Percentiles rank a stretch among this genome's conserved stretches.
Conservation (phyloP, 2,329 filamentous ascomycete genomes). For the Hymenoscyphus linearis region DNA sequence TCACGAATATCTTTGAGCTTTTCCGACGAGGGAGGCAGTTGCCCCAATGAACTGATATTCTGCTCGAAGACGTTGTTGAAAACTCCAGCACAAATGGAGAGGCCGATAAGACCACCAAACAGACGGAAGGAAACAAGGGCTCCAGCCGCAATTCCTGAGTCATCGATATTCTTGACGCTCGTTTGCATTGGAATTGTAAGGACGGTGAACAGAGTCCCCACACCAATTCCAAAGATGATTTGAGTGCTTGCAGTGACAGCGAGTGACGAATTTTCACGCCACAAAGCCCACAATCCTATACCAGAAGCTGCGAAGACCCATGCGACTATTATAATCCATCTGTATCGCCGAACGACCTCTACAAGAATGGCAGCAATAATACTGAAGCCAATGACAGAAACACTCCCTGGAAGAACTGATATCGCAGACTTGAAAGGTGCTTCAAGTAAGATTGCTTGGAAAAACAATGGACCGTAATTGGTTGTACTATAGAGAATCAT, state of each 20-base stretch:
- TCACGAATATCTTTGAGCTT: not conserved
- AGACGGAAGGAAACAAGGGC: slow-evolving; percentile 34
- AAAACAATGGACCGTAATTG: slow-evolving; percentile 47
- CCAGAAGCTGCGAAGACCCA: not conserved
- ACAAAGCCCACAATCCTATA: not conserved
- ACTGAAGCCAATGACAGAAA: slow-evolving; percentile 1
- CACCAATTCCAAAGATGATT: slow-evolving; percentile 28
- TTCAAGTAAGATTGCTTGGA: slow-evolving; percentile 14
- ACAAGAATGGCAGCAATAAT: not conserved
- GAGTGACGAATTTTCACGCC: not conserved
- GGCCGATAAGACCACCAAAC: slow-evolving; percentile 35
- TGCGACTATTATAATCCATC: not conserved
- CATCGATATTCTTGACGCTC: slow-evolving; percentile 30
- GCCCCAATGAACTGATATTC: not conserved
- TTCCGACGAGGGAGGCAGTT: not conserved
- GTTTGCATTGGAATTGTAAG: slow-evolving; percentile 32
- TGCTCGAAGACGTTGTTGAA: slow-evolving; percentile 32
- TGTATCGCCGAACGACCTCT: not conserved
- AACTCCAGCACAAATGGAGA: slow-evolving; percentile 32
- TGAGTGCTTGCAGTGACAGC: slow-evolving; percentile 22
- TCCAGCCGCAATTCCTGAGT: slow-evolving; percentile 34
- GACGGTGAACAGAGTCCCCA: slow-evolving; percentile 16
- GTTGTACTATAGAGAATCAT: slow-evolving; percentile 45
- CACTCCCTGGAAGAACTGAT: not conserved
- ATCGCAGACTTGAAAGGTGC: slow-evolving; percentile 2